Percentiles rank a stretch among this genome's conserved stretches.
Conservation (phyloP, 805 yeast genomes). For the Pichia membranifaciens region DNA sequence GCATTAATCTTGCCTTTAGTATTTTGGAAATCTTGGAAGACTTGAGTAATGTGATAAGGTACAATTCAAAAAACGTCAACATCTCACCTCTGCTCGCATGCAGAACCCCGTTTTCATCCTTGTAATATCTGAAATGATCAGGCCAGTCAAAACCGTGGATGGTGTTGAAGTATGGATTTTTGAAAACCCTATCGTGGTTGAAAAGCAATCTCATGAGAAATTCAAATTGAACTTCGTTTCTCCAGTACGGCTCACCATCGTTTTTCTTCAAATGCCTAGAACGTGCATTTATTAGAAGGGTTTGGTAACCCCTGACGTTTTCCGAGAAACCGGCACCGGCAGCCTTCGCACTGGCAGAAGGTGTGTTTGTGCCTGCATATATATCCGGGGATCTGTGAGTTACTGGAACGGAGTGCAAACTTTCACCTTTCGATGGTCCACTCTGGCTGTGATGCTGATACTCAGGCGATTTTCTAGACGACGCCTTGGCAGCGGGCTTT, state of each 20-base stretch:
- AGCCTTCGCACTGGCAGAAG: no score
- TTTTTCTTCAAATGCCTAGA: conserved; percentile 69
- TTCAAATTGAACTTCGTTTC: conserved; percentile 81
- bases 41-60: conserved; percentile 74
- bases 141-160: conserved; percentile 35
- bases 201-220: conserved; percentile 61
- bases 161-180: conserved; percentile 45
- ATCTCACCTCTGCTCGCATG: conserved; percentile 33
- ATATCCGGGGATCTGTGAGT: no score
- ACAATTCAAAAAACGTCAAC: conserved; percentile 77
- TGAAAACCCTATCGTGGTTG: conserved; percentile 61
- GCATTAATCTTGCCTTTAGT: conserved; percentile 73
- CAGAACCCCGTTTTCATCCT: conserved; percentile 22
- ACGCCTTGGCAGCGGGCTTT: no score
- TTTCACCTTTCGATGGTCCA: no score
- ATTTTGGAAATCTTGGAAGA: conserved; percentile 80
- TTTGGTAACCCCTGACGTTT: conserved; percentile 22
- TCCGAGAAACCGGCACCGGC: conserved; percentile 8
- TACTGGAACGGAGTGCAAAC: no score
- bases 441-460: no score
- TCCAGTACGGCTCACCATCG: conserved; percentile 90
- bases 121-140: conserved; percentile 24
- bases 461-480: no score
- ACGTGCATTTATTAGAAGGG: conserved; percentile 27
- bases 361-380: no score